A percentile compares a stretch with the other conserved stretches of the same genome.
phyloP scores from a whole-genome alignment of 345 rosid species.

The Hibiscus syriacus region DNA sequence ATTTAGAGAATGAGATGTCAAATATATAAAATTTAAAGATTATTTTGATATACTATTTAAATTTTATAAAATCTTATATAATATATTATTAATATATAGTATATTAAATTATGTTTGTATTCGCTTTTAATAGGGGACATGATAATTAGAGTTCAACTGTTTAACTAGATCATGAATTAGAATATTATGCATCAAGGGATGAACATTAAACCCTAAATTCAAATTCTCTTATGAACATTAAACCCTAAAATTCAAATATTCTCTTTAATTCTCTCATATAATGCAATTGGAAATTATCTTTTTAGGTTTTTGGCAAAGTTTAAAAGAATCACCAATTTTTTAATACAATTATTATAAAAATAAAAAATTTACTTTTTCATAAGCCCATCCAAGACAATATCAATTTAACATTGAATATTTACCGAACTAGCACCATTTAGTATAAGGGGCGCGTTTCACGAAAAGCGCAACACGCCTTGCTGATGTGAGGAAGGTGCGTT shows the following conservation, averaged over 20 bases:
- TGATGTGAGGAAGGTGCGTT: too few species aligned
- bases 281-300: not conserved
- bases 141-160: not conserved
- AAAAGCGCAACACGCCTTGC: too few species aligned
- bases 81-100: too few species aligned
- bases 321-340: not conserved
- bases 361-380: not conserved
- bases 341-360: not conserved
- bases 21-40: too few species aligned
- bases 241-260: not conserved
- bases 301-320: not conserved
- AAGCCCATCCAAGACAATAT: not conserved
- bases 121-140: too few species aligned
- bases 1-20: too few species aligned
- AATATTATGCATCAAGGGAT: not conserved
- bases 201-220: not conserved
- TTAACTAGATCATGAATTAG: not conserved
- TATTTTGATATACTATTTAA: too few species aligned
- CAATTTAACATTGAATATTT: too few species aligned
- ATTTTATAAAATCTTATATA: too few species aligned
- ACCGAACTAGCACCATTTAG: too few species aligned
- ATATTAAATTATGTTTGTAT: too few species aligned
- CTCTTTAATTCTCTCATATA: not conserved
- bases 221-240: not conserved
- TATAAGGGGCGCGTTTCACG: too few species aligned